phyloP scores from a whole-genome alignment of 73 alveolate species.

The Effrenium voratum region DNA sequence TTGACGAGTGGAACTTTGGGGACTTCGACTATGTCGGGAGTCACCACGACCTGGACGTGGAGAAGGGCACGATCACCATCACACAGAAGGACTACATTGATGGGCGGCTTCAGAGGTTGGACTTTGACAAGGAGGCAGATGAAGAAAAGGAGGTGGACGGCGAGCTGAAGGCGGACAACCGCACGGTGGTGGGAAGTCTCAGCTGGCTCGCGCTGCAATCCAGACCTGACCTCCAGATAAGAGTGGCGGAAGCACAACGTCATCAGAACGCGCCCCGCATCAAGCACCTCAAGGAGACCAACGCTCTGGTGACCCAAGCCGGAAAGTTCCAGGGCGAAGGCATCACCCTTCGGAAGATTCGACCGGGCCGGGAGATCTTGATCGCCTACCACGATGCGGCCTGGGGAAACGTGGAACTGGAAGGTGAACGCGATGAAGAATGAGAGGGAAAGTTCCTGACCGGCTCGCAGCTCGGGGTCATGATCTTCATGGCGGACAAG shows the following conservation, averaged over 20 bases:
- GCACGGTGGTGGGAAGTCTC: conserved; percentile 16
- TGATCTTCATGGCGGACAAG: not conserved
- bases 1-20: conserved; percentile 39
- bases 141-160: not conserved
- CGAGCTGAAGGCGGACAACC: conserved; percentile 26
- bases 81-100: not conserved
- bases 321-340: not conserved
- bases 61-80: not conserved
- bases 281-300: not conserved
- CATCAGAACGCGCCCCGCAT: not conserved
- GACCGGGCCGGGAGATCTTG: not conserved
- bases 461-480: conserved; percentile 27
- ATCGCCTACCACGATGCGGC: conserved; percentile 52
- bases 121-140: not conserved
- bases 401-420: conserved; percentile 11
- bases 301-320: not conserved
- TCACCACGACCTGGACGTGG: not conserved
- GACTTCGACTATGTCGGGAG: conserved; percentile 23
- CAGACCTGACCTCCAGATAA: conserved; percentile 37
- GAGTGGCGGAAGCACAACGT: conserved; percentile 36
- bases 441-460: not conserved
- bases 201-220: conserved; percentile 29
- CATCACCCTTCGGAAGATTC: not conserved
- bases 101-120: too few relatives aligned
- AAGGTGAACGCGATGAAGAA: not conserved